Percentiles rank a stretch among this genome's conserved stretches.
phyloP scores from a whole-genome alignment of 179 eudicot genomes.

The Spinacia oleracea region DNA sequence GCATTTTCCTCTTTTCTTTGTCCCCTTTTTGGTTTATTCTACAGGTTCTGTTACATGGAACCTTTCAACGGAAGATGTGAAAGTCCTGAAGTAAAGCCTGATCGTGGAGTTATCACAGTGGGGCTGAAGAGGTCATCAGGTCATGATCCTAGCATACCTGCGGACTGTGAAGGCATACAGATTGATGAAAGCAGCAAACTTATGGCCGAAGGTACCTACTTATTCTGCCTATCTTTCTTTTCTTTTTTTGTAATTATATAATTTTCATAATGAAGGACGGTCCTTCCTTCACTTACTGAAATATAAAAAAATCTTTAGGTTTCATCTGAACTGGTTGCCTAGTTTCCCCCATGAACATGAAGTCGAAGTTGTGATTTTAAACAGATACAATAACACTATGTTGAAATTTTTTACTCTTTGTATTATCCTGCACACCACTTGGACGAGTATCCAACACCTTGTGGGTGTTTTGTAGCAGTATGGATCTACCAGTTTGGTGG shows the following conservation, averaged over 20 bases:
- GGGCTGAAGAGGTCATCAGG: conserved; percentile 39
- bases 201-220: conserved; percentile 30
- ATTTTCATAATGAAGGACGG: not conserved
- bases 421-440: not conserved
- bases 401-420: not conserved
- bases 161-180: conserved; percentile 10
- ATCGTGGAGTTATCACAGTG: conserved; percentile 47
- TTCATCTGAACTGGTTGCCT: not conserved
- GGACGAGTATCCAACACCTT: not conserved
- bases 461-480: not conserved
- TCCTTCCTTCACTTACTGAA: no score
- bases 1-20: not conserved
- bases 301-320: no score
- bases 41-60: conserved; percentile 72
- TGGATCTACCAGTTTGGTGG: not conserved
- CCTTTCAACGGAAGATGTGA: conserved; percentile 57
- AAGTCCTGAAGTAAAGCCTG: conserved; percentile 44
- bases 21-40: not conserved
- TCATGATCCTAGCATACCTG: conserved; percentile 19
- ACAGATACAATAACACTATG: not conserved
- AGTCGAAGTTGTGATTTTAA: not conserved
- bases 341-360: not conserved
- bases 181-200: not conserved
- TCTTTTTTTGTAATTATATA: not conserved
- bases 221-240: not conserved